Percentiles rank a stretch among this genome's conserved stretches.
Evolutionary conservation across 192 early-diverging fungal genomes (phyloP).

Genomic region (Umbelopsis sp.): DNA sequence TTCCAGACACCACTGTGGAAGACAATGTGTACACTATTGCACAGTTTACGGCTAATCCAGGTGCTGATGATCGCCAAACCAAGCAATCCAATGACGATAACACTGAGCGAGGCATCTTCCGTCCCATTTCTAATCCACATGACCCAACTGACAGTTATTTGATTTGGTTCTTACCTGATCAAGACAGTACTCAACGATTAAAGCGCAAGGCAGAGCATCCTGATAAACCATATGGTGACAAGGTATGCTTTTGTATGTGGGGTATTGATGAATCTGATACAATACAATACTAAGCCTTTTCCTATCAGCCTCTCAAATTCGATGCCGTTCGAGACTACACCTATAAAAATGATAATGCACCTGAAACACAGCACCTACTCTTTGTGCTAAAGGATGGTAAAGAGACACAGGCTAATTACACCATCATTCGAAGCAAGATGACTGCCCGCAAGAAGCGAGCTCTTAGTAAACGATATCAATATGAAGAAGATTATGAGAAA

Average conservation of each 20-base stretch:
- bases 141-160: slow-evolving; percentile 36
- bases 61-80: slow-evolving; percentile 25
- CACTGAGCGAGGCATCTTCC: slow-evolving; percentile 36
- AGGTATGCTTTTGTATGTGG: slow-evolving; percentile 28
- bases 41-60: slow-evolving; percentile 53
- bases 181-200: slow-evolving; percentile 20
- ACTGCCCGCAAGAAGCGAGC: slow-evolving; percentile 38
- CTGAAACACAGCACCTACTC: slow-evolving; percentile 25
- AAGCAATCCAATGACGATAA: slow-evolving; percentile 22
- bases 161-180: slow-evolving; percentile 39
- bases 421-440: slow-evolving; percentile 37
- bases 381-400: slow-evolving; percentile 27
- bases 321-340: slow-evolving; percentile 41
- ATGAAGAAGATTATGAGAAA: slow-evolving; percentile 30
- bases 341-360: slow-evolving; percentile 29
- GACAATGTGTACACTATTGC: slow-evolving; percentile 52
- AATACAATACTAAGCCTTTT: no score
- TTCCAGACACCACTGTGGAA: slow-evolving; percentile 55
- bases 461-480: slow-evolving; percentile 22
- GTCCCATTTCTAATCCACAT: slow-evolving; percentile 36
- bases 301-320: slow-evolving; percentile 27
- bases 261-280: no score
- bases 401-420: slow-evolving; percentile 22
- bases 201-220: slow-evolving; percentile 23
- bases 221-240: slow-evolving; percentile 11